A percentile compares a stretch with the other conserved stretches of the same genome.
Evolutionary conservation across 164 flowering plant species (phyloP).

Genomic region (Dillenia suffruticosa): DNA sequence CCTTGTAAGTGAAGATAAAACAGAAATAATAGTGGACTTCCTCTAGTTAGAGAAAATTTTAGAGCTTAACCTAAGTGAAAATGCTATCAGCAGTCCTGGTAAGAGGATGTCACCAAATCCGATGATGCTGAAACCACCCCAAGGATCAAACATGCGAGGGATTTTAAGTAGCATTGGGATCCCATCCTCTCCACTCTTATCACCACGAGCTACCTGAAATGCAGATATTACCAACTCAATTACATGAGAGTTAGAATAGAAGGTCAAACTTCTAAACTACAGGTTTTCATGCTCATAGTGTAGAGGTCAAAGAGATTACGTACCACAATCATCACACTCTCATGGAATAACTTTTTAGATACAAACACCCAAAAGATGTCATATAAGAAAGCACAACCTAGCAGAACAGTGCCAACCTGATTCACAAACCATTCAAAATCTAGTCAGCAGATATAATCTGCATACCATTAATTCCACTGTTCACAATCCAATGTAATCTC

Average conservation of each 20-base stretch:
- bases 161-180: constrained; percentile 72
- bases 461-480: too few relatives aligned
- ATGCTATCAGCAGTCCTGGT: constrained; percentile 64
- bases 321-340: constrained; percentile 99
- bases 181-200: constrained; percentile 58
- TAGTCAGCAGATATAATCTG: too few relatives aligned
- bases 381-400: constrained; percentile 88
- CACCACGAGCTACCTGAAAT: constrained; percentile 62
- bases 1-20: too few relatives aligned
- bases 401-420: constrained; percentile 98
- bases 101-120: constrained; percentile 78
- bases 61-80: constrained; percentile 47
- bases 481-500: too few relatives aligned
- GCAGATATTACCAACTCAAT: background rate
- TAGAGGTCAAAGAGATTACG: constrained; percentile 19
- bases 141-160: constrained; percentile 70
- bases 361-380: constrained; percentile 98
- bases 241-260: background rate
- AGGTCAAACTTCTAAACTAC: background rate
- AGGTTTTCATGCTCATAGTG: background rate
- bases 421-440: constrained; percentile 1
- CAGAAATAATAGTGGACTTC: background rate
- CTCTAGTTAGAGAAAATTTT: background rate
- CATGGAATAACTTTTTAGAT: constrained; percentile 75
- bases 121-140: constrained; percentile 76